Percentiles rank a stretch among this genome's conserved stretches.
phyloP scores from a whole-genome alignment of 2,329 filamentous ascomycete species.

The Ciborinia camelliae region DNA sequence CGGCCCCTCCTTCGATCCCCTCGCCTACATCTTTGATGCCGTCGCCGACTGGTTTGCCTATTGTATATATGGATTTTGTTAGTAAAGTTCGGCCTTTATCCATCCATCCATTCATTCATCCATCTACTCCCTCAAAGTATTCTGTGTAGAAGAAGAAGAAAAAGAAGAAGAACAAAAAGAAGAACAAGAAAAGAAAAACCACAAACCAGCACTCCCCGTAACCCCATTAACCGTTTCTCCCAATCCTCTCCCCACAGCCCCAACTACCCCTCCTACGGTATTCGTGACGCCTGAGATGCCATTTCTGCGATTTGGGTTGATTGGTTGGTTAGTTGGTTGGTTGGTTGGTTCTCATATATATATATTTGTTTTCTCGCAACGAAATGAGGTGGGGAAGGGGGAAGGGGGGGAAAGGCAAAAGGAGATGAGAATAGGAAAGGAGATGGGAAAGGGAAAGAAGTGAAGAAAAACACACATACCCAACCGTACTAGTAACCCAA shows the following conservation, averaged over 20 bases:
- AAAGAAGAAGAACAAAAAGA: neutral
- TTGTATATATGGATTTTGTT: too few relatives aligned
- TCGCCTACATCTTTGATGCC: conserved; percentile 29
- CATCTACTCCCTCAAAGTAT: too few relatives aligned
- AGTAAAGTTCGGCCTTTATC: too few relatives aligned
- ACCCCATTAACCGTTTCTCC: conserved; percentile 31
- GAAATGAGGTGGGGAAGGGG: too few relatives aligned
- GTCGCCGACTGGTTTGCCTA: conserved; percentile 31
- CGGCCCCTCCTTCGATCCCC: conserved; percentile 29
- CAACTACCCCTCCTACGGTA: conserved; percentile 29
- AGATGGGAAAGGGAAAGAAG: neutral
- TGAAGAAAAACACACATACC: conserved; percentile 15
- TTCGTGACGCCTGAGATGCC: conserved; percentile 27
- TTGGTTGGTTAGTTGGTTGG: too few relatives aligned
- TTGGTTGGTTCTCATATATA: neutral
- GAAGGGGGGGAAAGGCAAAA: neutral
- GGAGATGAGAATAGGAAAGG: neutral
- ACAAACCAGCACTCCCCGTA: conserved; percentile 22
- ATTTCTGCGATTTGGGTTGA: conserved; percentile 22
- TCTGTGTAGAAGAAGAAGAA: too few relatives aligned
- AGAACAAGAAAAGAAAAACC: neutral
- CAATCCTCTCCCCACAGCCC: conserved; percentile 28
- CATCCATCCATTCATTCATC: too few relatives aligned
- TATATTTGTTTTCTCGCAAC: too few relatives aligned
- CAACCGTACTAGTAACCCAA: conserved; percentile 25